Evolutionary conservation across 1,284 basidiomycete genomes (phyloP).

Genomic region (Boletus chippewaensis): DNA sequence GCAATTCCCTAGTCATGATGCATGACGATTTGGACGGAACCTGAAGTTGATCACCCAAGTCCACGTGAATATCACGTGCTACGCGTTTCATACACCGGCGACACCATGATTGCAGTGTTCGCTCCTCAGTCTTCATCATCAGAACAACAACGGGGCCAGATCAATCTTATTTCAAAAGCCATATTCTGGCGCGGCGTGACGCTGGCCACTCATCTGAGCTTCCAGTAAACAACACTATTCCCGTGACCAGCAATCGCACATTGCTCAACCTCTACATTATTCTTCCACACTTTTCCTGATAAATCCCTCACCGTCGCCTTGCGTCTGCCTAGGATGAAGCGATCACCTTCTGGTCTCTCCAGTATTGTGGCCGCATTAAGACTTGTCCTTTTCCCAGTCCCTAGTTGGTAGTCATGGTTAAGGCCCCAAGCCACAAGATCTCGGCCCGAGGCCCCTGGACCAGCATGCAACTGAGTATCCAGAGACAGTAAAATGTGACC

Average conservation of each 20-base stretch:
- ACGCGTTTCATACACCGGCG: background rate
- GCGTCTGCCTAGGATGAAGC: conserved; percentile 50
- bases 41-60: background rate
- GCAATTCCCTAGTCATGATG: conserved; percentile 27
- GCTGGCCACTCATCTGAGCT: conserved; percentile 36
- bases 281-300: conserved; percentile 59
- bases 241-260: conserved; percentile 55
- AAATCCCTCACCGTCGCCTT: conserved; percentile 60
- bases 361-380: conserved; percentile 60
- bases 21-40: conserved; percentile 15
- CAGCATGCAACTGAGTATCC: conserved; percentile 51
- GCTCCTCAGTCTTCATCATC: too few species aligned
- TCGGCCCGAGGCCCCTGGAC: conserved; percentile 43
- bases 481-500: conserved; percentile 77
- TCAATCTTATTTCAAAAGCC: too few species aligned
- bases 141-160: too few species aligned
- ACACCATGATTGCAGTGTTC: too few species aligned
- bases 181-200: too few species aligned
- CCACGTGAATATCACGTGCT: conserved; percentile 23
- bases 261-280: conserved; percentile 65
- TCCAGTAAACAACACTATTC: conserved; percentile 72
- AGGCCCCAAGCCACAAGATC: conserved; percentile 66
- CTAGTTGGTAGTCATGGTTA: conserved; percentile 75
- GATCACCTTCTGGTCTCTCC: conserved; percentile 44
- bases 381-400: conserved; percentile 78